A percentile compares a stretch with the other conserved stretches of the same genome.
Evolutionary conservation across 192 early-diverging fungal species (phyloP).

Genomic region (Gaertneriomyces sp.): DNA sequence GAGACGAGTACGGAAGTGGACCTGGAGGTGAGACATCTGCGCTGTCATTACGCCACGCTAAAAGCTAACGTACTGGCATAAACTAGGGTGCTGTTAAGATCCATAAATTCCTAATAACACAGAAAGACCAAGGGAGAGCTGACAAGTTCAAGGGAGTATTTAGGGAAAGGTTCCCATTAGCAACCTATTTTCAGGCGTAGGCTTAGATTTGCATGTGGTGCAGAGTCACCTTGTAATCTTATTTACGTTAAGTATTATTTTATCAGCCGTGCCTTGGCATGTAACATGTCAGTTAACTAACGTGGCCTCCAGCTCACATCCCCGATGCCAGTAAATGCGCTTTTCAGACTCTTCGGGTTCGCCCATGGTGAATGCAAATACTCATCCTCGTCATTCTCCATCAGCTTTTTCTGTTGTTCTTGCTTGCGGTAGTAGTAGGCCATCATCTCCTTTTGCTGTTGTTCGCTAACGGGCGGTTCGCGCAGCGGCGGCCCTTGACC

Average conservation of each 20-base stretch:
- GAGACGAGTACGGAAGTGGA: constrained; percentile 15
- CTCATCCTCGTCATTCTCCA: constrained; percentile 59
- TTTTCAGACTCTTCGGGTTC: constrained; percentile 52
- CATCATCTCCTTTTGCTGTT: constrained; percentile 56
- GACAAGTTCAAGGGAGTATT: constrained; percentile 18
- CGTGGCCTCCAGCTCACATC: constrained; percentile 37
- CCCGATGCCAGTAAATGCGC: constrained; percentile 44
- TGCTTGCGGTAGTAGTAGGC: constrained; percentile 63
- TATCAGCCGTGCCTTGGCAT: too few relatives aligned
- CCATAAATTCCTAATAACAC: constrained; percentile 23
- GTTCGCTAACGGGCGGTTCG: constrained; percentile 49
- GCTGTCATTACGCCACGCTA: background rate
- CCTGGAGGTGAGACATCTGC: background rate
- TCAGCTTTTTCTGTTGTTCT: constrained; percentile 55
- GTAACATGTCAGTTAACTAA: background rate
- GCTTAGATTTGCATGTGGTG: too few relatives aligned
- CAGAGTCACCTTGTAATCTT: too few relatives aligned
- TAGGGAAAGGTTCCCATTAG: constrained; percentile 16
- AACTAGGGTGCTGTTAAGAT: constrained; percentile 18
- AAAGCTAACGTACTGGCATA: background rate
- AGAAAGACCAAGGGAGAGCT: constrained; percentile 5
- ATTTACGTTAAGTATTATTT: too few relatives aligned
- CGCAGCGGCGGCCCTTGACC: constrained; percentile 52
- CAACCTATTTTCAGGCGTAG: constrained; percentile 23
- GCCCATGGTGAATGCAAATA: constrained; percentile 56